Percentiles rank a stretch among this genome's conserved stretches.
These are phyloP conservation scores for Xylaria telfairii DNA, from an alignment of 495 filamentous ascomycete genomes.

Conservation along the genomic window DNA sequence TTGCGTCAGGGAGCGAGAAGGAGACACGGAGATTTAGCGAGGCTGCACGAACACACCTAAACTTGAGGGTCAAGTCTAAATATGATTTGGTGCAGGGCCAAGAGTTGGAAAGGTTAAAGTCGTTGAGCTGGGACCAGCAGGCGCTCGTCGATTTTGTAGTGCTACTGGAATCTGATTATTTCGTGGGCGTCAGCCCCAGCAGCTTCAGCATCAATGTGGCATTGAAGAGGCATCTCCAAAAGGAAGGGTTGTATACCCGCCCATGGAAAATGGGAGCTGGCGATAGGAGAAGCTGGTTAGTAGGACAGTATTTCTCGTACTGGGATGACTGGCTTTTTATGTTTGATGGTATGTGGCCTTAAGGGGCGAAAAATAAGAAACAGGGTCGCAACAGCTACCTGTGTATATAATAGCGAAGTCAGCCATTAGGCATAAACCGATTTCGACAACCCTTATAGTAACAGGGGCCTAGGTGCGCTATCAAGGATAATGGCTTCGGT, in stretches of 20 bases:
- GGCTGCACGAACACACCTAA: slow-evolving; percentile 28
- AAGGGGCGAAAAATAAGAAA: background rate
- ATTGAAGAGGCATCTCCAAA: slow-evolving; percentile 46
- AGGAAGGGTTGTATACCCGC: slow-evolving; percentile 46
- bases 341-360: slow-evolving; percentile 55
- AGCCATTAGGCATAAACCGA: background rate
- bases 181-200: slow-evolving; percentile 51
- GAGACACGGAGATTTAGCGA: slow-evolving; percentile 42
- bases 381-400: background rate
- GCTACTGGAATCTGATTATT: slow-evolving; percentile 47
- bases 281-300: slow-evolving; percentile 50
- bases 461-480: background rate
- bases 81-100: slow-evolving; percentile 38
- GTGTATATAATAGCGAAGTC: slow-evolving; percentile 13
- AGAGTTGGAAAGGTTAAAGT: slow-evolving; percentile 33
- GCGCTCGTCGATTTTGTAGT: slow-evolving; percentile 51
- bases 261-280: slow-evolving; percentile 50
- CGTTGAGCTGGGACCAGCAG: slow-evolving; percentile 54
- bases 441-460: background rate
- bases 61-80: slow-evolving; percentile 43
- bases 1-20: slow-evolving; percentile 49
- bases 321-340: slow-evolving; percentile 56
- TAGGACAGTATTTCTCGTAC: slow-evolving; percentile 47
- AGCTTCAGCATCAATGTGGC: slow-evolving; percentile 55
- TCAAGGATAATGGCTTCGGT: background rate